phyloP scores from a whole-genome alignment of 768 basidiomycete genomes.

The Mycena kentingensis region DNA sequence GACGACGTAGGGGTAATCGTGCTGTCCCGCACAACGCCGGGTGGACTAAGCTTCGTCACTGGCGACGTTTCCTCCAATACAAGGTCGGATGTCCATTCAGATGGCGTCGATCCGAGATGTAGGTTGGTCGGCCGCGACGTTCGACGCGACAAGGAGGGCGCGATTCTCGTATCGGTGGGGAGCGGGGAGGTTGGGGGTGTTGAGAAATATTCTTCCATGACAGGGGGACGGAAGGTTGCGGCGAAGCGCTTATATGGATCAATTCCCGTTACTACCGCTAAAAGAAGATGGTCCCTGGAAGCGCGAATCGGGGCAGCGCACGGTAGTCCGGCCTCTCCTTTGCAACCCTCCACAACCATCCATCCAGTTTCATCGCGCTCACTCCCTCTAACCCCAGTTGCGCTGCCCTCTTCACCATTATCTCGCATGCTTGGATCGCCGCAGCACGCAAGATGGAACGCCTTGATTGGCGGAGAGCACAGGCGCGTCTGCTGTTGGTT shows the following conservation, averaged over 20 bases:
- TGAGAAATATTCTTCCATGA: conserved; percentile 11
- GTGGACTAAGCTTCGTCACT: conserved; percentile 27
- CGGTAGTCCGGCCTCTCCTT: conserved; percentile 78
- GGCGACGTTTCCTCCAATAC: conserved; percentile 44
- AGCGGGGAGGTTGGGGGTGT: conserved; percentile 19
- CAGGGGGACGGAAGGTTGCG: background rate
- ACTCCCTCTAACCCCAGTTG: conserved; percentile 50
- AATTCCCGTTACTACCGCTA: conserved; percentile 30
- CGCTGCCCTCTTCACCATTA: conserved; percentile 61
- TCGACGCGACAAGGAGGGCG: conserved; percentile 44
- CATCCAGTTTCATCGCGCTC: conserved; percentile 60
- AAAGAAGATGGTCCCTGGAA: conserved; percentile 69
- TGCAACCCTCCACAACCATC: conserved; percentile 82
- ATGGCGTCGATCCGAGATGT: conserved; percentile 38
- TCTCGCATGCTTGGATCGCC: conserved; percentile 76
- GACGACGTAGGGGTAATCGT: conserved; percentile 26
- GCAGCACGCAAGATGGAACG: conserved; percentile 77
- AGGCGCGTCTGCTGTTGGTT: conserved; percentile 44
- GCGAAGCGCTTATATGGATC: background rate
- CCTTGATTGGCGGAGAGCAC: conserved; percentile 58
- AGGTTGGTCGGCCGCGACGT: conserved; percentile 48
- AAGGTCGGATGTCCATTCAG: conserved; percentile 46
- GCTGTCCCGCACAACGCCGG: conserved; percentile 23
- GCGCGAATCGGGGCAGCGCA: conserved; percentile 64
- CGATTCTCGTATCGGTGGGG: conserved; percentile 19